Conservation (phyloP, 345 rosid genomes). For the Combretum micranthum region DNA sequence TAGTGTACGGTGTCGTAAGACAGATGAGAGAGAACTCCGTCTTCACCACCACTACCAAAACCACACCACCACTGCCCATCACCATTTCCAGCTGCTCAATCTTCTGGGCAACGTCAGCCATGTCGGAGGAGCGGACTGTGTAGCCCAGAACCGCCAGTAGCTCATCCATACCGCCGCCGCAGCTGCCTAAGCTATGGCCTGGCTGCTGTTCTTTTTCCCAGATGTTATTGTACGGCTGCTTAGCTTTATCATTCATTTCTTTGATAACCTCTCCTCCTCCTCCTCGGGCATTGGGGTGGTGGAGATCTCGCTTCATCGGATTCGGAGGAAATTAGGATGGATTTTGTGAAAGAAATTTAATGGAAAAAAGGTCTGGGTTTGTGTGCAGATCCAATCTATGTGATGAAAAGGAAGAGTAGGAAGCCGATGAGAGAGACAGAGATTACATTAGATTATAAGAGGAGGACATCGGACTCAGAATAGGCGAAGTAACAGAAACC, state of each 20-base stretch:
- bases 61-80: conserved; percentile 51
- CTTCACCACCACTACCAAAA: conserved; percentile 49
- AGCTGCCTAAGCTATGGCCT: conserved; percentile 32
- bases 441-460: no score
- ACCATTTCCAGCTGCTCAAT: conserved; percentile 83
- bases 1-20: conserved; percentile 55
- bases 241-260: conserved; percentile 21
- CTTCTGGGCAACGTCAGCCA: conserved; percentile 88
- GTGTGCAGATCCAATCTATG: no score
- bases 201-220: conserved; percentile 21
- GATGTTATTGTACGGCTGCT: conserved; percentile 27
- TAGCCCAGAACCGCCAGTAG: conserved; percentile 72
- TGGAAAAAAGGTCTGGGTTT: no score
- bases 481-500: no score
- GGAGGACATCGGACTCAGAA: no score
- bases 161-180: conserved; percentile 63
- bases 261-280: conserved; percentile 53
- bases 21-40: conserved; percentile 46
- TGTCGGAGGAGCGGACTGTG: conserved; percentile 70
- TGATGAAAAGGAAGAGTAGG: no score
- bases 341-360: no score
- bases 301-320: not conserved
- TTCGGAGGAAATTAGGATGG: conserved; percentile 5
- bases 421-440: no score
- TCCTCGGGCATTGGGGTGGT: not conserved